Conservation (phyloP, 495 filamentous ascomycete genomes). For the Penicillium alfredii region DNA sequence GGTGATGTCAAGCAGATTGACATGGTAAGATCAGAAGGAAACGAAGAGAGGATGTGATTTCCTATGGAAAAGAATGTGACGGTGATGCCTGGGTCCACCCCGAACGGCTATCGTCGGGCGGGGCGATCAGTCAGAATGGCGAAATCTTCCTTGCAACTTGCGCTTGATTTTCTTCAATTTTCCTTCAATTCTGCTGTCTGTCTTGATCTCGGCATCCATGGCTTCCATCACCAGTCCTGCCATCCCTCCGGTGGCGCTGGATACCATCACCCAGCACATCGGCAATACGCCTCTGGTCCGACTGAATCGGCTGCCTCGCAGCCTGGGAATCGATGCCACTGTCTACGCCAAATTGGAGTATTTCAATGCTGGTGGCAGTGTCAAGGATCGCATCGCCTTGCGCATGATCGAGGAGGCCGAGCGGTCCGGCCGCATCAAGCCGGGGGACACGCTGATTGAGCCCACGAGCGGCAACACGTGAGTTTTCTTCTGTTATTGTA, state of each 20-base stretch:
- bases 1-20: too few relatives aligned
- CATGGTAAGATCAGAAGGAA: too few relatives aligned
- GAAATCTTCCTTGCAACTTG: too few relatives aligned
- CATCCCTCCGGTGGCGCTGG: slow-evolving; percentile 52
- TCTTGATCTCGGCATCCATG: slow-evolving; percentile 26
- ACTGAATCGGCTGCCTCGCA: slow-evolving; percentile 85
- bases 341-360: slow-evolving; percentile 94
- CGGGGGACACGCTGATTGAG: slow-evolving; percentile 94
- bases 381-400: slow-evolving; percentile 94
- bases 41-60: too few relatives aligned
- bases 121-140: slow-evolving; percentile 11
- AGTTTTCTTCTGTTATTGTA: slow-evolving; percentile 18
- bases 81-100: not conserved
- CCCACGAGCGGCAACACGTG: slow-evolving; percentile 96
- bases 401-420: slow-evolving; percentile 98
- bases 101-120: slow-evolving; percentile 20
- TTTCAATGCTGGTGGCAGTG: slow-evolving; percentile 96
- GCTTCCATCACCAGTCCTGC: slow-evolving; percentile 44
- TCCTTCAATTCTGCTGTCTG: not conserved
- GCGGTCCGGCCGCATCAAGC: slow-evolving; percentile 84
- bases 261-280: slow-evolving; percentile 64
- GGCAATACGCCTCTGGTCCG: slow-evolving; percentile 93
- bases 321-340: slow-evolving; percentile 77
- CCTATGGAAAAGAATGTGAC: too few relatives aligned
- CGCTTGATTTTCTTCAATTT: too few relatives aligned